These are phyloP conservation scores for Simmondsia chinensis DNA, from an alignment of 148 eudicot genomes.

Conservation along the genomic window DNA sequence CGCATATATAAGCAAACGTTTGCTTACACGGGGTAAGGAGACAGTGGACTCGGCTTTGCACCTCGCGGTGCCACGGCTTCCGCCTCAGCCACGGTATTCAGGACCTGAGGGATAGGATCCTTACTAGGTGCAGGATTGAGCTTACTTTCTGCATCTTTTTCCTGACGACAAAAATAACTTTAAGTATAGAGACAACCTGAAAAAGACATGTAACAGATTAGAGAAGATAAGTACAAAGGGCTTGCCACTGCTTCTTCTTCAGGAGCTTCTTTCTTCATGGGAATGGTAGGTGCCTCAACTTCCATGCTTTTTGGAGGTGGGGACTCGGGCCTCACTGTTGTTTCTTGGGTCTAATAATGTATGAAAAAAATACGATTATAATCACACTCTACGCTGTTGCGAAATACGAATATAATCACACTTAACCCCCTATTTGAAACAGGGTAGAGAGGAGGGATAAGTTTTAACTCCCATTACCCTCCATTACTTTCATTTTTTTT, in stretches of 20 bases:
- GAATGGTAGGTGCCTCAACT: conserved; percentile 19
- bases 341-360: conserved; percentile 24
- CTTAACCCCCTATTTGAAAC: too few relatives aligned
- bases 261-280: conserved; percentile 23
- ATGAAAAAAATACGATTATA: not conserved
- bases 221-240: not conserved
- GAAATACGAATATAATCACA: too few relatives aligned
- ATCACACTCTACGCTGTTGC: conserved; percentile 1
- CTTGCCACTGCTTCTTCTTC: conserved; percentile 17
- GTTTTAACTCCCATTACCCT: too few relatives aligned
- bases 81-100: conserved; percentile 6
- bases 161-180: conserved; percentile 6
- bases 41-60: conserved; percentile 28
- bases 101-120: conserved; percentile 7
- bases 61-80: conserved; percentile 11
- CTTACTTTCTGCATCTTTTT: conserved; percentile 10
- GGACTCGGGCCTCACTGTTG: conserved; percentile 11
- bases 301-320: conserved; percentile 11
- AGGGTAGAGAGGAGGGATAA: too few relatives aligned
- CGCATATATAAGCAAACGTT: not conserved
- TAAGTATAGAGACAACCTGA: not conserved
- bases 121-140: conserved; percentile 12
- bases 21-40: conserved; percentile 69
- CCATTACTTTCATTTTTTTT: too few relatives aligned
- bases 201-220: not conserved